Base-by-base conservation (phyloP, 768 basidiomycete genomes). In the Boletus subcaerulescens region DNA sequence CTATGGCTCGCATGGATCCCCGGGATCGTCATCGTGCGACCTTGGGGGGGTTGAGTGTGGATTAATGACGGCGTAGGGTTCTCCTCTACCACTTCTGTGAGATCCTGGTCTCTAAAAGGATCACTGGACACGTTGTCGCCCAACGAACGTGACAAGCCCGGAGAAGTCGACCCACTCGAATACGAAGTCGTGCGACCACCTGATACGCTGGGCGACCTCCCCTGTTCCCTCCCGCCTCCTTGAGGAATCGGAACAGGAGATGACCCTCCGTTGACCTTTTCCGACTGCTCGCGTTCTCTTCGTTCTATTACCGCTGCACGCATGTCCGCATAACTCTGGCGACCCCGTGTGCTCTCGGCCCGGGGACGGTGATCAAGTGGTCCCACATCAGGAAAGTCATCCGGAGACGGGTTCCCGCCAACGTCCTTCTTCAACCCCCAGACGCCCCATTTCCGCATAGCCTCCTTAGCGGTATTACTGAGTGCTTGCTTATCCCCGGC, bases 381-480 rank as follows among this genome's bases (percentile, higher is more conserved):
- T 3, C 75, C 75, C 47, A 72, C 67, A 45, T 82, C 80, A 15
- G 76, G 66, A 38, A 71, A 56, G 20, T 79, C 80, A 14, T 82
- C 82, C 17, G 65, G 52, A 48, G 60, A 52, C 33, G 55, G 44
- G 41, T 62, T 59, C 44, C 59, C 68, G 50, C 60, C 69, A 44
- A 55, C 68, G 52, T 86, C 83, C 68, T 82, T 86, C 73, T 79
- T 84, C 68, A 84, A 64, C 13, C 81, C 76, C 87, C 91, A 94
- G 54, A 85, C 86, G 22, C 93, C 86, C 93, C 93, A 96, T 67
- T 96, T 96, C 55, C 87, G 85, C 79, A 97, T 87, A 10, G 89
- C 81, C 65, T 97, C 95, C 67, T 87, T 89, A 13, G 93, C 91
- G 0, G 89, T 84, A 61, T 89, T 87, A 59, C 85, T 86, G 42